Evolutionary conservation across 1,139 yeast species (phyloP).

Genomic region (Sugiyamaella paludigena): DNA sequence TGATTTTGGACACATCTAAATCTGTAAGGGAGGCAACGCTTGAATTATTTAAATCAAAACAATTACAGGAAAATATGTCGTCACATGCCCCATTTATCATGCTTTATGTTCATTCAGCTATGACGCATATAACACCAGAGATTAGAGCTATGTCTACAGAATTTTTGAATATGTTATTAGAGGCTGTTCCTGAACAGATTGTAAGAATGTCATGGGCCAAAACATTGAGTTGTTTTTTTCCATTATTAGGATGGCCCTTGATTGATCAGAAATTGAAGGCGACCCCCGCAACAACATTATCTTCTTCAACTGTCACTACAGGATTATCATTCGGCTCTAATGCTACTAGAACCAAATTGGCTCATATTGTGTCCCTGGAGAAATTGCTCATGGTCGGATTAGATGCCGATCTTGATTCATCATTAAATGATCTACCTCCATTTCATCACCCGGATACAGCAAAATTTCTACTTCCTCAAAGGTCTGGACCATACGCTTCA

Average conservation of each 20-base stretch:
- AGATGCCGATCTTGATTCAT: slow-evolving; percentile 18
- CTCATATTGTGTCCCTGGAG: slow-evolving; percentile 33
- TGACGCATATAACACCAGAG: slow-evolving; percentile 84
- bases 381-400: slow-evolving; percentile 32
- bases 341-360: slow-evolving; percentile 33
- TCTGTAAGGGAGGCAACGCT: slow-evolving; percentile 64
- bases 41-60: slow-evolving; percentile 48
- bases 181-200: slow-evolving; percentile 32
- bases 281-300: slow-evolving; percentile 14
- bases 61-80: slow-evolving; percentile 15
- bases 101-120: slow-evolving; percentile 82
- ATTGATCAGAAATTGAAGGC: slow-evolving; percentile 17
- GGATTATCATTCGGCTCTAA: slow-evolving; percentile 35
- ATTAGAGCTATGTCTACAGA: slow-evolving; percentile 69
- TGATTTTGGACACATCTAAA: slow-evolving; percentile 57
- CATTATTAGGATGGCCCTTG: slow-evolving; percentile 42
- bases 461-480: slow-evolving; percentile 52
- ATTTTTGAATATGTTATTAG: slow-evolving; percentile 56
- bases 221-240: slow-evolving; percentile 39
- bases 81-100: slow-evolving; percentile 61
- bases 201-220: slow-evolving; percentile 38
- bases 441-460: slow-evolving; percentile 47
- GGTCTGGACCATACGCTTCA: slow-evolving; percentile 60
- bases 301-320: slow-evolving; percentile 33
- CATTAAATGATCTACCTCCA: slow-evolving; percentile 12